Evolutionary conservation across 208 protist species (phyloP), one percentile per base, ranked within the genome.

Genomic region (Trypanosoma cruzi): DNA sequence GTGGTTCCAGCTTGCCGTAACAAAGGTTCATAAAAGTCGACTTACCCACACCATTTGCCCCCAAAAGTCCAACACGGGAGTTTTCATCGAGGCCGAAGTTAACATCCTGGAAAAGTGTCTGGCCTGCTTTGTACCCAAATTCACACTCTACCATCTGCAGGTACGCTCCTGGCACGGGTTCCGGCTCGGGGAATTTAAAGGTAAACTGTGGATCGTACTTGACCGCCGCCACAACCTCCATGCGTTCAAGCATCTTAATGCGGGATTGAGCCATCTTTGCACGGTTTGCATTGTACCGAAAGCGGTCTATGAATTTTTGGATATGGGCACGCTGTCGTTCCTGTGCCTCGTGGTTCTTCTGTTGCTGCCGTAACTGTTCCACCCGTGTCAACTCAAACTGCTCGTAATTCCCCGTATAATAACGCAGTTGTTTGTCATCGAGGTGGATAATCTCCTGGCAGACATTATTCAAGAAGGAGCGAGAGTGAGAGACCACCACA

Each of bases 401-500:
- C 72, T 98, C 86, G 79, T 98, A 99, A 85, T 98, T 96, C 58
- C 97, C 97, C 14, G 83, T 96, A 79, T 96, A 98, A 77, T 97
- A 97, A 37, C 81, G 50, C 54, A 98, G 83, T 55, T 93, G 81
- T 54, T 80, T 82, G 26, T 93, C 84, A 5, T 88, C 69, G 4
- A 98, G 83, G 73, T 98, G 90, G 59, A 98, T 93, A 57, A 98
- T 89, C 79, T 99, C 89, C n/a, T 87, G 85, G 68, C 93, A 97
- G 13, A 99, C 97, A 46, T 86, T 88, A 81, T 99, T 98, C 0
- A 99, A 79, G 71, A 99, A 99, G 16, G 90, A 92, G 26, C 97
- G 90, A 63, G 97, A 98, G 89, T 99, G 98, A 44, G 98, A 99
- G 8, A 99, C 98, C 2, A 99, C 88, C 2, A 99, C 78, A 8